Conservation (phyloP, 2,329 filamentous ascomycete genomes). For the Fusarium xylarioides region DNA sequence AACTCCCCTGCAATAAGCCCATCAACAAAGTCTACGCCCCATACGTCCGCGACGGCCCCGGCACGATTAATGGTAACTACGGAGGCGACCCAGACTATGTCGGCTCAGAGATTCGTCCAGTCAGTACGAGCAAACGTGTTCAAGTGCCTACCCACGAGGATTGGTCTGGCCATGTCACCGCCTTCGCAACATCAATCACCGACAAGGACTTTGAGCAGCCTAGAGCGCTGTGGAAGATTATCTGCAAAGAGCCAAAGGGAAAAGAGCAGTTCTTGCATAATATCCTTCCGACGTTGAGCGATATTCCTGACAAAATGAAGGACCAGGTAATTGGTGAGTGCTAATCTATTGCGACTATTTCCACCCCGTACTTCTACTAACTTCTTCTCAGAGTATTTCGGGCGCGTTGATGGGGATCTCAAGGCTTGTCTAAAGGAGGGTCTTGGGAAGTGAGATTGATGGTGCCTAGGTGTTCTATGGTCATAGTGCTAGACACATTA, state of each 20-base stretch:
- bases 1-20: conserved; percentile 51
- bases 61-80: conserved; percentile 41
- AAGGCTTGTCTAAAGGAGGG: not conserved
- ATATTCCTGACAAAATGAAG: conserved; percentile 24
- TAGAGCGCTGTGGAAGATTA: conserved; percentile 36
- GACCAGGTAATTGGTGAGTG: conserved; percentile 8
- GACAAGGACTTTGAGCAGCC: conserved; percentile 40
- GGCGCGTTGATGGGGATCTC: not conserved
- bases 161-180: conserved; percentile 29
- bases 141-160: conserved; percentile 36
- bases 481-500: not conserved
- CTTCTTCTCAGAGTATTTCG: not conserved
- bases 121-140: conserved; percentile 46
- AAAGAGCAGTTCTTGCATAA: conserved; percentile 37
- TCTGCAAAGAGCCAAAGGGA: conserved; percentile 22
- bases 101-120: conserved; percentile 49
- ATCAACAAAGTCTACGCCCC: conserved; percentile 36
- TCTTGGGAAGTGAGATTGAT: not conserved
- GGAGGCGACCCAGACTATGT: conserved; percentile 42
- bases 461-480: not conserved
- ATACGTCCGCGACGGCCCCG: conserved; percentile 38
- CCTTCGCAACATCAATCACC: conserved; percentile 18
- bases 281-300: conserved; percentile 27
- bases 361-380: not conserved
- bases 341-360: too few relatives aligned